These are phyloP conservation scores for Solanum sitiens DNA, from an alignment of 257 asterid genomes.

Conservation along the genomic window DNA sequence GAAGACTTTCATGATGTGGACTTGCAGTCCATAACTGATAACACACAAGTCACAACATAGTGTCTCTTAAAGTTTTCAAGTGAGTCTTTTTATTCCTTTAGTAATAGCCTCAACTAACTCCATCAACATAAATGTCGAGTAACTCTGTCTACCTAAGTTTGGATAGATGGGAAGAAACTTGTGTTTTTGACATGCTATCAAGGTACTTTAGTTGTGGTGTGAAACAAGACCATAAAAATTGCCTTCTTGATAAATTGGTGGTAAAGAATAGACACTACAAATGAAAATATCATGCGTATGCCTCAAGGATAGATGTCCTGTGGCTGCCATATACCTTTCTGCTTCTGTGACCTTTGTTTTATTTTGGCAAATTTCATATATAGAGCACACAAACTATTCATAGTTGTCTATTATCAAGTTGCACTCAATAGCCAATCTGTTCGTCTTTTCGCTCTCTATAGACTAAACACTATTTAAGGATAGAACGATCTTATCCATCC, in stretches of 20 bases:
- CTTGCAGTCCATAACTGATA: not conserved
- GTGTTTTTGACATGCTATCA: not conserved
- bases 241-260: not conserved
- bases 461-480: not conserved
- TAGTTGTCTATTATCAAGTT: not conserved
- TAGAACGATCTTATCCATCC: not conserved
- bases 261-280: not conserved
- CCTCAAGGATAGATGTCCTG: not conserved
- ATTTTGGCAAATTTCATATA: not conserved
- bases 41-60: not conserved
- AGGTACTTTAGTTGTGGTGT: not conserved
- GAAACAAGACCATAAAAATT: not conserved
- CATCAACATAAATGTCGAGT: not conserved
- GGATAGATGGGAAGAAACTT: not conserved
- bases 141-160: not conserved
- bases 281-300: not conserved
- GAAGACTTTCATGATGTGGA: not conserved
- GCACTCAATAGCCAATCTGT: not conserved
- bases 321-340: not conserved
- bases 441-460: not conserved
- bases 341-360: not conserved
- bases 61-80: not conserved
- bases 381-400: not conserved
- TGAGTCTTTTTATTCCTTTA: not conserved
- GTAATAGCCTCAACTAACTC: not conserved